These are phyloP conservation scores for Nosema bombycis DNA, from an alignment of 371 early-diverging fungal genomes.

Conservation along the genomic window DNA sequence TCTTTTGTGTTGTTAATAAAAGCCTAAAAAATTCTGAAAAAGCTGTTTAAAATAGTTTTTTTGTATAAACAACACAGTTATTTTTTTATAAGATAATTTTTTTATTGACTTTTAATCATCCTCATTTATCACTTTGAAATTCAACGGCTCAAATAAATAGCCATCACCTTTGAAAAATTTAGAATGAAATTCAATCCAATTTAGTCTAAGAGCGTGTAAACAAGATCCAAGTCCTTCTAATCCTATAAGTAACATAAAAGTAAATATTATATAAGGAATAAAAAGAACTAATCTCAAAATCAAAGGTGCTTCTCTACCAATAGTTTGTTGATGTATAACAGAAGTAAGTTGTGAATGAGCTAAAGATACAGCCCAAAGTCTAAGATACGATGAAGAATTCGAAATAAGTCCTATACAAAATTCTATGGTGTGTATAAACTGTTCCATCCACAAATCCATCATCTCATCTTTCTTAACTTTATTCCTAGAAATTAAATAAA, in stretches of 20 bases:
- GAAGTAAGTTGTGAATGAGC: constrained; percentile 96
- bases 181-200: constrained; percentile 98
- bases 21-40: no score
- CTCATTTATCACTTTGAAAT: constrained; percentile 52
- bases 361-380: constrained; percentile 96
- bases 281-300: constrained; percentile 73
- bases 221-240: constrained; percentile 97
- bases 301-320: constrained; percentile 70
- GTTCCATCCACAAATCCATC: constrained; percentile 70
- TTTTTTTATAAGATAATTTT: no score
- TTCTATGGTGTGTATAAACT: constrained; percentile 95
- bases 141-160: constrained; percentile 73
- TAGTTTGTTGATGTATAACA: constrained; percentile 88
- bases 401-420: constrained; percentile 92
- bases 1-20: no score
- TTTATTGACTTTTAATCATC: constrained; percentile 25
- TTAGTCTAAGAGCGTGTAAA: constrained; percentile 93
- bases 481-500: constrained; percentile 67
- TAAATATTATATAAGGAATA: constrained; percentile 66
- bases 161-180: constrained; percentile 89
- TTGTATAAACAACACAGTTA: no score
- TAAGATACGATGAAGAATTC: constrained; percentile 95
- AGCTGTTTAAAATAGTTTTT: no score
- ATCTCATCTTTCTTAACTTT: constrained; percentile 37
- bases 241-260: constrained; percentile 76